These are phyloP conservation scores for Colletotrichum noveboracense DNA, from an alignment of 2,329 filamentous ascomycete species.

Conservation along the genomic window DNA sequence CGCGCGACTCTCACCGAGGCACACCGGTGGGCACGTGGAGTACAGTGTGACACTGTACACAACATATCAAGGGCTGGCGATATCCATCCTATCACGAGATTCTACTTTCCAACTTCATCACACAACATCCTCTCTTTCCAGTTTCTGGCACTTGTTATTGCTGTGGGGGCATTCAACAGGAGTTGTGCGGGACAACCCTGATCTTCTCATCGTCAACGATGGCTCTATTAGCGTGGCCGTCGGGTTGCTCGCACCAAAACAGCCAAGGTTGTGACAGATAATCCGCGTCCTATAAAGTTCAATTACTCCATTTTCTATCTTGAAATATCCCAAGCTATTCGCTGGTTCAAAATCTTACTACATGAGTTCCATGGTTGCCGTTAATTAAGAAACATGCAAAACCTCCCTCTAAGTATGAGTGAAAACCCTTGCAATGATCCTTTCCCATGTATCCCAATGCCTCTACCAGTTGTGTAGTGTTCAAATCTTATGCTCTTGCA, in stretches of 20 bases:
- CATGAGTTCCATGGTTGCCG: background rate
- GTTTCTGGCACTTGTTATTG: background rate
- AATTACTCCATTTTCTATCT: background rate
- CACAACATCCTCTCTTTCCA: background rate
- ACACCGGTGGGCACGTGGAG: background rate
- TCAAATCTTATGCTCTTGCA: slow-evolving; percentile 29
- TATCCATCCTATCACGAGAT: background rate
- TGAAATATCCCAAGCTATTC: background rate
- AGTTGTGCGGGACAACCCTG: background rate
- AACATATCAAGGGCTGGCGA: background rate
- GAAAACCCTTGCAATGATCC: background rate
- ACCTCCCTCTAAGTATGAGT: background rate
- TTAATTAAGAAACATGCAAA: background rate
- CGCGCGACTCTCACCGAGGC: background rate
- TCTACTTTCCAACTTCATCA: background rate
- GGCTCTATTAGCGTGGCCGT: background rate
- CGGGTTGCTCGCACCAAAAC: background rate
- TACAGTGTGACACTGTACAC: background rate
- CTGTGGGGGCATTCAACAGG: background rate
- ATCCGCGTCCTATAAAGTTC: background rate
- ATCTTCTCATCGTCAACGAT: background rate
- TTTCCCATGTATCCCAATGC: background rate
- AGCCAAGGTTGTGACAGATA: background rate
- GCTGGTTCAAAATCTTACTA: background rate
- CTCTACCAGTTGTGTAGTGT: background rate